phyloP scores from a whole-genome alignment of 441 rosid genomes.

The Populus trichocarpa region DNA sequence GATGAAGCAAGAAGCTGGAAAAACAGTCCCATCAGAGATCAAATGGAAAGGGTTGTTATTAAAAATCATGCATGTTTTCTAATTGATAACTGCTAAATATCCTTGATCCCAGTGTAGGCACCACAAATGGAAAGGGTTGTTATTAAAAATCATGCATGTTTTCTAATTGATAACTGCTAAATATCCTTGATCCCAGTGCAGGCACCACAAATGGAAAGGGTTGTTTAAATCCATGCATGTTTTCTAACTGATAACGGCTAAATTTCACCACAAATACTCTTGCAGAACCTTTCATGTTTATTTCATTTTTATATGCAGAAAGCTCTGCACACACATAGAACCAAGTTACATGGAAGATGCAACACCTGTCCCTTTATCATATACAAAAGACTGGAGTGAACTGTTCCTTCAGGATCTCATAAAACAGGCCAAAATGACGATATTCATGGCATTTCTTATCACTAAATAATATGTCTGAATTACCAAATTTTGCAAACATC shows the following conservation, averaged over 20 bases:
- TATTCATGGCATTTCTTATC: neutral
- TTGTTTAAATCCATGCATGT: neutral
- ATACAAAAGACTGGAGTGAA: neutral
- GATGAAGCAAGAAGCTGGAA: constrained; percentile 77
- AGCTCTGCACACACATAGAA: constrained; percentile 7
- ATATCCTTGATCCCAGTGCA: neutral
- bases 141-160: neutral
- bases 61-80: neutral
- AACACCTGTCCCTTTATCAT: neutral
- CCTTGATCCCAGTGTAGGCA: neutral
- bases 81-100: constrained; percentile 1
- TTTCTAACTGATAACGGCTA: neutral
- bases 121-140: constrained; percentile 6
- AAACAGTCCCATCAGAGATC: constrained; percentile 24
- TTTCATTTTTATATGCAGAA: neutral
- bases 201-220: constrained; percentile 1
- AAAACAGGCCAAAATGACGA: neutral
- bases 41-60: constrained; percentile 6
- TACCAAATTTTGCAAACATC: neutral
- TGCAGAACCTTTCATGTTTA: neutral
- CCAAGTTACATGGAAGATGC: neutral
- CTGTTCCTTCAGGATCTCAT: neutral
- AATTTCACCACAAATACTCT: neutral
- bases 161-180: neutral
- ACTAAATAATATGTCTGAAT: neutral